Conservation (phyloP, 2,329 filamentous ascomycete species). For the Dryadomyces sulphureus region DNA sequence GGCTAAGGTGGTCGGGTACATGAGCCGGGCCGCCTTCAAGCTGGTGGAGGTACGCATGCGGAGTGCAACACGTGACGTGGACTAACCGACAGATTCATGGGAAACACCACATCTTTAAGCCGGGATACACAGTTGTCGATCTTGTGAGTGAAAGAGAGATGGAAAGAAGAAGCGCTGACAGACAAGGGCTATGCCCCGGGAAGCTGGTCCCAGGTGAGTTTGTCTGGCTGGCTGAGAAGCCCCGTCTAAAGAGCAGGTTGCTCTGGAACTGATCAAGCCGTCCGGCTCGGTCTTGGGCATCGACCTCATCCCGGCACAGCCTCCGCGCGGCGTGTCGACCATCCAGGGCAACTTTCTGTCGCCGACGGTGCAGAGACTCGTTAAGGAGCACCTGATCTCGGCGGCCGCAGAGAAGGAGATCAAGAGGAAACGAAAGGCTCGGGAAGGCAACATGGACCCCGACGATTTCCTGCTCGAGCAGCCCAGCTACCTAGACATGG, state of each 20-base stretch:
- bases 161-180: too few relatives aligned
- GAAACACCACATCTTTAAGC: conserved; percentile 64
- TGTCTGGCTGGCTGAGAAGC: not conserved
- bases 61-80: too few relatives aligned
- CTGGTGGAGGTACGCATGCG: conserved; percentile 52
- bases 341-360: conserved; percentile 91
- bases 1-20: conserved; percentile 66
- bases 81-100: conserved; percentile 79
- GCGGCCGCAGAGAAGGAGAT: not conserved
- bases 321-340: conserved; percentile 79
- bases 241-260: conserved; percentile 42
- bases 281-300: conserved; percentile 75
- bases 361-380: conserved; percentile 55
- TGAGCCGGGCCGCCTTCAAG: conserved; percentile 88
- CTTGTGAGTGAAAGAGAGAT: too few relatives aligned
- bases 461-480: conserved; percentile 20
- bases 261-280: conserved; percentile 61
- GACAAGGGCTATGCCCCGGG: conserved; percentile 60
- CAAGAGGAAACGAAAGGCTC: conserved; percentile 12
- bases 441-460: not conserved
- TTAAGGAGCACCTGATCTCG: conserved; percentile 57
- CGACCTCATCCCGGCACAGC: conserved; percentile 84
- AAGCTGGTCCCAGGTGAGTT: conserved; percentile 49
- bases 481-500: conserved; percentile 52
- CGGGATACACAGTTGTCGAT: conserved; percentile 77